Base-by-base conservation (phyloP, 2,329 filamentous ascomycete genomes). In the Zopfia rhizophila region DNA sequence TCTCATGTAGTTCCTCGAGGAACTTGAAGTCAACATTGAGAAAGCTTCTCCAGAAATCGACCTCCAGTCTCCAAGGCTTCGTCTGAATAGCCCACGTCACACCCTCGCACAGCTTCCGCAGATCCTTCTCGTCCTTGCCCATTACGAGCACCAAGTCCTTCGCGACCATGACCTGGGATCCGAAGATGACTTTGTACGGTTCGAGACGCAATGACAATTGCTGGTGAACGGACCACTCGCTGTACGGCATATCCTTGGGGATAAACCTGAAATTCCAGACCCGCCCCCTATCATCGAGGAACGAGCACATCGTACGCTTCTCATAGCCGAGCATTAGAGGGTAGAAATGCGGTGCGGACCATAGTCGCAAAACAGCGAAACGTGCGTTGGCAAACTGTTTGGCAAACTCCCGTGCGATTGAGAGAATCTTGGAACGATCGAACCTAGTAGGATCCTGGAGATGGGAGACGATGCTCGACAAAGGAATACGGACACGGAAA, bases 41-140 rank as follows among this genome's bases (percentile, higher is more conserved):
- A 64, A 80, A 80, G 50, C 76, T 80, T 63, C 73, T 75, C 76
- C 76, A 79, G 31, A 79, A 69, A 63, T 82, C 78, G 28, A 81
- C 65, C 69, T 82, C 79, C 46, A 74, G 53, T 42, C 75, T 65
- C 77, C 77, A 80, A 11, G 78, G 77, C 55, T 71, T 70, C 6
- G 73, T 79, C 64, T 78, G 75, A 13, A 80, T 58, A n/a, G 69
- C 69, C 65, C 74, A 81, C 14, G 72, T 72, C 0, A 72, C 72
- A 1, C 69, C 74, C 13, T 66, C 70, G 3, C 64, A 70, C 46
- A 75, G 61, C 44, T 63, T 63, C 45, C 72, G 58, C 49, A 75
- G 53, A 21, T 79, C 75, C n/a, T 63, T 56, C 55, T 72, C 64
- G 48, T 76, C 68, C 28, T 61, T 53, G 0, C 70, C 78, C 74